phyloP scores from a whole-genome alignment of 176 grass and related monocot genomes.

The Luzula sylvatica region DNA sequence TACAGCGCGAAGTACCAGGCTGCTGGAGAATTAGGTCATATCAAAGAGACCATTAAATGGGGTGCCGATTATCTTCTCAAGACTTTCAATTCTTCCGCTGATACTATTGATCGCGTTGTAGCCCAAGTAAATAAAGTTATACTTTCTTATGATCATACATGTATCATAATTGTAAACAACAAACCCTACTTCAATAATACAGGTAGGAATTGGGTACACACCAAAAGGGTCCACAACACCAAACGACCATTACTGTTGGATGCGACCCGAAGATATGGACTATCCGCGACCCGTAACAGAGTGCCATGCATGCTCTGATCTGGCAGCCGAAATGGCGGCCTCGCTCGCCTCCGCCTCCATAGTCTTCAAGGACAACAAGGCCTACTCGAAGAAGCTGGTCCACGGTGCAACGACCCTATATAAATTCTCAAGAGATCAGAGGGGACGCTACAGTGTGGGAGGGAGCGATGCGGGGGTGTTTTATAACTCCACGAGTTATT shows the following conservation, averaged over 20 bases:
- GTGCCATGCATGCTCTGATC: conserved; percentile 64
- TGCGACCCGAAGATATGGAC: conserved; percentile 80
- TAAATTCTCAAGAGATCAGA: conserved; percentile 62
- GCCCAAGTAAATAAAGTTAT: conserved; percentile 39
- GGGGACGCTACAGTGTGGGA: conserved; percentile 38
- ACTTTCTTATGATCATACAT: background rate
- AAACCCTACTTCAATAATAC: conserved; percentile 6
- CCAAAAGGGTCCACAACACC: conserved; percentile 43
- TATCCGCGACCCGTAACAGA: conserved; percentile 60
- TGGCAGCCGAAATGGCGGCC: conserved; percentile 77
- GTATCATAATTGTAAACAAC: too few species aligned
- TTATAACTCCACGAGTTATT: conserved; percentile 92
- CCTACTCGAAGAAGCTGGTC: conserved; percentile 85
- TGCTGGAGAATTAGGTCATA: conserved; percentile 64
- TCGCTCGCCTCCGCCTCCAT: conserved; percentile 84
- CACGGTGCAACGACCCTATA: conserved; percentile 74
- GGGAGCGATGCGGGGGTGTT: conserved; percentile 53
- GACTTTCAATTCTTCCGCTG: conserved; percentile 76
- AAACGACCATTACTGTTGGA: conserved; percentile 90
- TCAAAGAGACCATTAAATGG: conserved; percentile 81
- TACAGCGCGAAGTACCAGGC: conserved; percentile 83
- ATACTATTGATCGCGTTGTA: conserved; percentile 51
- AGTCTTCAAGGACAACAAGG: conserved; percentile 90
- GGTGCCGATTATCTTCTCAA: conserved; percentile 79
- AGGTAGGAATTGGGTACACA: conserved; percentile 51